Base-by-base conservation (phyloP, 495 filamentous ascomycete genomes). In the Penicillium malachiteum region DNA sequence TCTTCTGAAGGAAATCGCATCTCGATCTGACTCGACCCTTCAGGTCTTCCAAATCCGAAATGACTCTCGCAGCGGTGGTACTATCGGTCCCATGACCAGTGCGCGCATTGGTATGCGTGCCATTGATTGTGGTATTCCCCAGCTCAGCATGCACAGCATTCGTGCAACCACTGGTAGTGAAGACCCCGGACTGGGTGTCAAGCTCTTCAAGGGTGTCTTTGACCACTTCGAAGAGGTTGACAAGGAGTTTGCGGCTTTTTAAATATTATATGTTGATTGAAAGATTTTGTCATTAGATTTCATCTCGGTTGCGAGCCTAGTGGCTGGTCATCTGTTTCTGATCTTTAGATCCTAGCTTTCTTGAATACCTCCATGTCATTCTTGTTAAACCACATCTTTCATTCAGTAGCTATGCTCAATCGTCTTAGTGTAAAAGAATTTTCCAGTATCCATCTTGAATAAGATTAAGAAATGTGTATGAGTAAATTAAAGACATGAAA, bases 11-110 rank as follows among this genome's bases (percentile, higher is more conserved):
- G 81, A 87, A 13, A 78, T 94, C 42, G 91, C 89, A 5, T 83
- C 87, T 44, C 85, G 87, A 41, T 79, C 78, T 50, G 88, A 79
- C 33, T 80, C 81, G 32, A 83, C 80, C 33, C 72, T 96, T 58
- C 94, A 98, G 73, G 75, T 92, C 11, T 97, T 97, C 78, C 92
- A 96, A 77, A 96, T 97, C 65, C 78, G 94, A 35, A 98, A 98
- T 62, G 94, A 97, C 68, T 84, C 77, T 7, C 78, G 94, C 33
- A 87, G 82, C 59, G 94, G 94, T 32, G 94, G 94, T 3, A 98
- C 94, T 1, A 92, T 97, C n/a, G 94, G 94, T 0, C 94, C 94
- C 1, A 93, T 95, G 87, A 78, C 96, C 40, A 89, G 84, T 56
- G 77, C 82, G 12, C 83, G 78, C 10, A 92, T 92, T 72, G 94